Base-by-base conservation (phyloP, 352 stramenopile species). In the Globisporangium megalacanthum region DNA sequence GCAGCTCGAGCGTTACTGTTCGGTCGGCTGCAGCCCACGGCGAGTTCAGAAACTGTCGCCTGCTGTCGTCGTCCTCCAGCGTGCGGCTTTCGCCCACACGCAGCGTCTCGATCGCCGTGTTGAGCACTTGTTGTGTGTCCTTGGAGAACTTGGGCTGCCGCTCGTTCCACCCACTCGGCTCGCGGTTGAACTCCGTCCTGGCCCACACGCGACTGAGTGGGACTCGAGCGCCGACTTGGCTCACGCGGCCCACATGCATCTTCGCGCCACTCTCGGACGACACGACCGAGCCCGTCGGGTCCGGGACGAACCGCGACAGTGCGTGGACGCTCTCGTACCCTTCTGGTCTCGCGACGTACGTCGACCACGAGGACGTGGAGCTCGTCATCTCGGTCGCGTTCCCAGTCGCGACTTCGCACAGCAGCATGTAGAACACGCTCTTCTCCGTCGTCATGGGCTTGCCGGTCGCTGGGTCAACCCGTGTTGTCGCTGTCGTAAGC, bases 391-490 rank as follows among this genome's bases (percentile, higher is more conserved):
- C 58, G 5, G 69, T 78, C 1, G 77, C 56, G 1, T 71, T 60
- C 9, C 83, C 83, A 6, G 83, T 39, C n/a, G 79, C 61, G 6
- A 93, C 83, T 50, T 93, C 76, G 44, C 83, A 93, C 14, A 88
- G 55, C 15, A 93, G 66, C 62, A 92, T 77, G 58, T 89, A 92
- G 59, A 79, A 70, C 0, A 89, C 76, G 5, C 77, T 63, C 22
- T 76, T 73, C 20, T 57, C 74, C 36, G 76, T 84, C 48, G 62
- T 63, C 4, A 70, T 62, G 6, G 63, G 69, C n/a, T 79, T 72
- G 19, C 72, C 67, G 3, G 74, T 66, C 4, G 65, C 64, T 29
- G 25, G 25, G 42, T 65, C 58, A 2, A 62, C 56, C n/a, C 51
- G 7, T 39, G 35, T 5, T 8, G 35, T 59, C 48, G 53, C 61